Evolutionary conservation across 1,139 yeast genomes (phyloP), one percentile per base, ranked within the genome.

Genomic region (Debaryomyces udenii): DNA sequence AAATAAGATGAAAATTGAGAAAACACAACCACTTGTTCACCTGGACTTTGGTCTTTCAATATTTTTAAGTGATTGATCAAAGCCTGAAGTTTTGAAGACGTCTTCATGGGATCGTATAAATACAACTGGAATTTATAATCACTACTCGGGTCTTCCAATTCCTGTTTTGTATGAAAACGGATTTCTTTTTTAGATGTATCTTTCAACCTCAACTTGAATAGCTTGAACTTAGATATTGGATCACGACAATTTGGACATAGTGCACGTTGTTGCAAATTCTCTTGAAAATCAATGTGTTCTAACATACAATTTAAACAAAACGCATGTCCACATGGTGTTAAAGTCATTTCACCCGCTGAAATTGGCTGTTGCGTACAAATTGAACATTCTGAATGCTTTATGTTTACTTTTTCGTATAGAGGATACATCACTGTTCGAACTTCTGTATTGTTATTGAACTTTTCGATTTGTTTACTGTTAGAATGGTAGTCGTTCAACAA

Each of bases 1-100:
- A 93, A 62, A 53, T 82, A 91, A 1, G 90, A 77, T 0, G 96
- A 86, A 55, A 93, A 93, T 55, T 91, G 98, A 0, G 97, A 89
- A 58, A 93, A 91, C 0, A 93, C 93, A 39, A 93, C 90, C 3
- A 86, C 81, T 53, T 85, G 91, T 45, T 83, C 88, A 18, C 78
- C 79, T 3, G 86, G 79, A 26, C 74, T 69, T 38, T 79, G 78
- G 20, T 72, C 75, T 47, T 74, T 72, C 14, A 86, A 64, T 31
- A 61, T 68, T 42, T 74, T 70, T 28, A 88, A 62, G 54, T 85
- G 90, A 9, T 68, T 62, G 3, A 87, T 50, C 27, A 93, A 68
- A 0, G 96, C 90, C 46, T 80, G 79, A 9, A 90, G 70, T 58
- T 93, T 93, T 0, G 96, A 80, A 0, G 96, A 86, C 31, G 76